Base-by-base conservation (phyloP, 495 filamentous ascomycete genomes). In the Neurospora sp. region DNA sequence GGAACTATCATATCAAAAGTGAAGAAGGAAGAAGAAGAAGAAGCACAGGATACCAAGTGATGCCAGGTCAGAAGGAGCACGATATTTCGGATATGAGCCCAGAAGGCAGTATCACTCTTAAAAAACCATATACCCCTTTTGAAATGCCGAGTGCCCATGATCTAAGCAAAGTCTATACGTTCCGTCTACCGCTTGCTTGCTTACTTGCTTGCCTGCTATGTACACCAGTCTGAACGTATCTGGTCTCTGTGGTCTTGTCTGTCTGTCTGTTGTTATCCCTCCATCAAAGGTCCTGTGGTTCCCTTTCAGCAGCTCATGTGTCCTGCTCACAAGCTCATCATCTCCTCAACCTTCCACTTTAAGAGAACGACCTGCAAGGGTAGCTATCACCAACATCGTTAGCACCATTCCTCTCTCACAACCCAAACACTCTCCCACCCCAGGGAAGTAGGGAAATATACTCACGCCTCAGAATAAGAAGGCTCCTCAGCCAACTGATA, bases 401-500 rank as follows among this genome's bases (percentile, higher is more conserved):
- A 80, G 78, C 75, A 72, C 42, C 53, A 46, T 40, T 48, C 12
- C 46, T 35, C 46, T 73, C 69, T 38, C 38, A n/a, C 48, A 46
- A 6, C 14, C 39, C 70, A 35, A 18, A 40, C 31, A 35, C 31
- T 35, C 38, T 41, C 8, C 40, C 2, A 27, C 27, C 35, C 18
- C 66, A 38, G 5, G 8, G 44, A 68, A 40, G 35, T 37, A 37
- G 35, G 35, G 35, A 37, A 37, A 1, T 7, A 22, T 14, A 88
- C 89, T 84, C 82, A 92, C 90, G 82, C 73, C 18, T 81, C 83
- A 8, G 81, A 76, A 79, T 91, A 93, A 70, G 88, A 84, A 75
- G 83, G 82, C 81, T 89, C 88, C 73, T 84, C 78, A 7, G 85
- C 78, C 74, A 91, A 73, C 70, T 83, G 79, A 75, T 90, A 91